These are phyloP conservation scores for Dendrobium officinale DNA, from an alignment of 106 monocot genomes.

Conservation along the genomic window DNA sequence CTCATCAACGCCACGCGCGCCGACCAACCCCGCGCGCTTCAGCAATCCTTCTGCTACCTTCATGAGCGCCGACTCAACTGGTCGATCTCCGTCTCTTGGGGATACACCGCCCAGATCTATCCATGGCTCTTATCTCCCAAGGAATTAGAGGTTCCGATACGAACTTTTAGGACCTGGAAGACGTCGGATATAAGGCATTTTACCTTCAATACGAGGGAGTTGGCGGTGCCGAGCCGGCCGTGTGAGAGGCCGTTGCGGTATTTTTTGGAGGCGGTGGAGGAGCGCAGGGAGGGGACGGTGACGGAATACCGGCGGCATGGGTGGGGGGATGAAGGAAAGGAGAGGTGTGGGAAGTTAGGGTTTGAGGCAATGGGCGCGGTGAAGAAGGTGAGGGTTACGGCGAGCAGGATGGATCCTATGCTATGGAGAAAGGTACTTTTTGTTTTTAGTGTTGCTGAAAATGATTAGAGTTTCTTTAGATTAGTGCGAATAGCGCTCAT, in stretches of 20 bases:
- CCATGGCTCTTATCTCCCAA: conserved; percentile 27
- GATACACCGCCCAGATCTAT: conserved; percentile 71
- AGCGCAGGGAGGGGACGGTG: conserved; percentile 13
- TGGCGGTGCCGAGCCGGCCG: conserved; percentile 1
- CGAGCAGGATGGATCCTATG: conserved; percentile 41
- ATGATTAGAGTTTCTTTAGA: no score
- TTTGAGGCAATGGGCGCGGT: conserved; percentile 29
- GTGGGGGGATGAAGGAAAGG: not conserved
- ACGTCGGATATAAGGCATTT: conserved; percentile 46
- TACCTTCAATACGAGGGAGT: conserved; percentile 60
- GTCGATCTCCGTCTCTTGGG: conserved; percentile 87
- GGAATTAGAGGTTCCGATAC: conserved; percentile 36
- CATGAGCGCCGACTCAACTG: conserved; percentile 18
- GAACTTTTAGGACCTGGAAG: conserved; percentile 71
- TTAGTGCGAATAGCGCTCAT: no score
- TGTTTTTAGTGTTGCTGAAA: no score
- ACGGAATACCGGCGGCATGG: conserved; percentile 24
- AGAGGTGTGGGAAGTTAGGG: conserved; percentile 2
- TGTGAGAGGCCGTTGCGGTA: conserved; percentile 45
- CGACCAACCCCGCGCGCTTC: conserved; percentile 53
- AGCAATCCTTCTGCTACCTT: conserved; percentile 76
- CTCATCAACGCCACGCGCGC: conserved; percentile 28
- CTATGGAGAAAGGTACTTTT: conserved; percentile 37
- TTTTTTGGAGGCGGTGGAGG: conserved; percentile 30
- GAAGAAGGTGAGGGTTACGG: conserved; percentile 31